phyloP scores from a whole-genome alignment of 1,284 basidiomycete species.

The Calocybe gambosa region DNA sequence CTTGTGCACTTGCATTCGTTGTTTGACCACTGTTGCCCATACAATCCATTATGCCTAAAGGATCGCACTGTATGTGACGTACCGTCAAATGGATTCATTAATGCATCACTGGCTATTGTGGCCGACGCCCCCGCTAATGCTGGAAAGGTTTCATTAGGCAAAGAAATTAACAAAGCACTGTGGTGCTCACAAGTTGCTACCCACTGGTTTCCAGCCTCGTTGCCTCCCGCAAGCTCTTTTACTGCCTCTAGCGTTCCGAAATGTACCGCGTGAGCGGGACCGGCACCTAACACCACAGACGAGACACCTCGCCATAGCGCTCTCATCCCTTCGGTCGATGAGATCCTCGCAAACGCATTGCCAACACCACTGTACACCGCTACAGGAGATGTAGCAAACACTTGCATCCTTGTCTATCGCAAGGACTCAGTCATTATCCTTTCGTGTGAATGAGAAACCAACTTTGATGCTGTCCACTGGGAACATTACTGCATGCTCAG shows the following conservation, averaged over 20 bases:
- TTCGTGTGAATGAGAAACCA: constrained; percentile 4
- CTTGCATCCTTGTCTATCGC: constrained; percentile 95
- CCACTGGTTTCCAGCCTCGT: constrained; percentile 77
- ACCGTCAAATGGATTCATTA: constrained; percentile 99
- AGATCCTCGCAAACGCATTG: constrained; percentile 86
- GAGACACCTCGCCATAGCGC: constrained; percentile 95
- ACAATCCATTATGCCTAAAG: not conserved
- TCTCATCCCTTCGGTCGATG: constrained; percentile 87
- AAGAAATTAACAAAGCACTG: not conserved
- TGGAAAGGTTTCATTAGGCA: constrained; percentile 21
- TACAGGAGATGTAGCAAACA: constrained; percentile 79
- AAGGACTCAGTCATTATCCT: not conserved
- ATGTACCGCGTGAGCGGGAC: constrained; percentile 97
- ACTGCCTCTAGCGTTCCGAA: constrained; percentile 96
- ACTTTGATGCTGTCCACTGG: constrained; percentile 98
- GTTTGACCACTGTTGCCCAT: constrained; percentile 82
- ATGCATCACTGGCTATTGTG: constrained; percentile 91
- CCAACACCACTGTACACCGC: constrained; percentile 86
- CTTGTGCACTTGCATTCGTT: constrained; percentile 96
- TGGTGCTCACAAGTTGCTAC: constrained; percentile 65
- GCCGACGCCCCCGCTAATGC: constrained; percentile 93
- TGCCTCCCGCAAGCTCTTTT: constrained; percentile 90
- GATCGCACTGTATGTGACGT: constrained; percentile 23
- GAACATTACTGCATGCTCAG: constrained; percentile 99
- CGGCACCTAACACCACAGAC: constrained; percentile 95